phyloP scores from a whole-genome alignment of 305 asterid genomes.

The Vinca major region DNA sequence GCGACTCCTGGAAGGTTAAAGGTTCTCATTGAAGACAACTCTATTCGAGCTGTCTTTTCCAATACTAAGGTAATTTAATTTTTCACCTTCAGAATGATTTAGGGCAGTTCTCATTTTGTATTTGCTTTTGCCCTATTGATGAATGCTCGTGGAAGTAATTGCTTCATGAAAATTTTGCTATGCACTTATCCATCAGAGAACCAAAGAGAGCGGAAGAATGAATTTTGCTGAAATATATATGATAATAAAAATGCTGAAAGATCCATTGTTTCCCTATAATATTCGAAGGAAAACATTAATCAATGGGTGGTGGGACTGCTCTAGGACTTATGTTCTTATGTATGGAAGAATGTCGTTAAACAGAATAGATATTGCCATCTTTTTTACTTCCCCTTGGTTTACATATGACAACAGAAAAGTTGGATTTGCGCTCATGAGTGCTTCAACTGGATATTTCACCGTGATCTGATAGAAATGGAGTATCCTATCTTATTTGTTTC shows the following conservation, averaged over 20 bases:
- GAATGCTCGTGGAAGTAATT: background rate
- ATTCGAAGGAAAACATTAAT: background rate
- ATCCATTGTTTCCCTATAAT: background rate
- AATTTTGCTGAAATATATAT: background rate
- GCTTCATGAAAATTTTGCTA: background rate
- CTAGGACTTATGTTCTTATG: too few relatives aligned
- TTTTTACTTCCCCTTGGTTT: background rate
- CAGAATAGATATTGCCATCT: background rate
- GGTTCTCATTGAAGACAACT: slow-evolving; percentile 67
- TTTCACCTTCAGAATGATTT: background rate
- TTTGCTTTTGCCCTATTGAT: background rate
- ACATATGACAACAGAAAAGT: background rate
- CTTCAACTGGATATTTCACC: background rate
- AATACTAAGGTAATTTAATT: slow-evolving; percentile 47
- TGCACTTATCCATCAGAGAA: background rate
- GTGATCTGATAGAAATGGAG: background rate
- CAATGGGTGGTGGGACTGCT: too few relatives aligned
- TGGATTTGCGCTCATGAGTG: background rate
- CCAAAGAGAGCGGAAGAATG: background rate
- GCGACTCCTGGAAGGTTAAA: slow-evolving; percentile 95
- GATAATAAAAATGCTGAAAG: background rate
- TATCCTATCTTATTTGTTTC: background rate
- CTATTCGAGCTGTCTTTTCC: slow-evolving; percentile 65
- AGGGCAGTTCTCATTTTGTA: background rate
- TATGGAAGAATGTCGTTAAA: too few relatives aligned